Evolutionary conservation across 2,329 filamentous ascomycete species (phyloP).

Genomic region (Fusarium concolor): DNA sequence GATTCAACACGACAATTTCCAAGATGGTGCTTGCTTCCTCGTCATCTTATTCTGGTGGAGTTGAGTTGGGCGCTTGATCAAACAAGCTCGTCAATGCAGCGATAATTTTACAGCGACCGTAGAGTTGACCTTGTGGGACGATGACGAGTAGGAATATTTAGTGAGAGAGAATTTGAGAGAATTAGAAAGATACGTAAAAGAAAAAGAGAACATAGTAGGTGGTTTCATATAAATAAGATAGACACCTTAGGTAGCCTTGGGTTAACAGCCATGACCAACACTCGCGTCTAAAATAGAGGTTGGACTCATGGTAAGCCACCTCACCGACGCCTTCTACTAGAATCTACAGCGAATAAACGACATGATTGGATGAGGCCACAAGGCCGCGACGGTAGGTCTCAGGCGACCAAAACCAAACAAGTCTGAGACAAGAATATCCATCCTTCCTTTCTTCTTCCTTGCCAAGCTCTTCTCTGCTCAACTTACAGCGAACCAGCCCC

Average conservation of each 20-base stretch:
- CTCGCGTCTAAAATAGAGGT: slow-evolving; percentile 20
- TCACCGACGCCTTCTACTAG: neutral
- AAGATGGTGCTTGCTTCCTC: slow-evolving; percentile 11
- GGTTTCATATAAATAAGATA: slow-evolving; percentile 23
- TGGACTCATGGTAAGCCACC: slow-evolving; percentile 1
- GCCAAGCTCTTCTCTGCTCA: neutral
- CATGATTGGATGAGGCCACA: slow-evolving; percentile 12
- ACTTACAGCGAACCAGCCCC: slow-evolving; percentile 20
- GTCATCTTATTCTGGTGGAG: slow-evolving; percentile 20
- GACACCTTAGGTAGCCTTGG: neutral
- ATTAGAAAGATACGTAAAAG: neutral
- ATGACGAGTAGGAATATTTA: slow-evolving; percentile 12
- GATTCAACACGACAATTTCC: neutral
- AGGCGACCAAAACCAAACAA: slow-evolving; percentile 14
- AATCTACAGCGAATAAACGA: slow-evolving; percentile 2
- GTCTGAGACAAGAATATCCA: slow-evolving; percentile 17
- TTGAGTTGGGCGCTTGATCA: slow-evolving; percentile 33
- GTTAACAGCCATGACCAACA: neutral
- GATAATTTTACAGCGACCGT: slow-evolving; percentile 21
- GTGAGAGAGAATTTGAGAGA: neutral
- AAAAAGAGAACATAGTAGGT: neutral
- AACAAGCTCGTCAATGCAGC: slow-evolving; percentile 34
- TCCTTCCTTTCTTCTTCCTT: neutral
- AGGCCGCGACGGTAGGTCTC: slow-evolving; percentile 32
- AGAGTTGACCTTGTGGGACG: slow-evolving; percentile 32